Evolutionary conservation across 2,329 filamentous ascomycete species (phyloP).

Genomic region (Talaromyces islandicus): DNA sequence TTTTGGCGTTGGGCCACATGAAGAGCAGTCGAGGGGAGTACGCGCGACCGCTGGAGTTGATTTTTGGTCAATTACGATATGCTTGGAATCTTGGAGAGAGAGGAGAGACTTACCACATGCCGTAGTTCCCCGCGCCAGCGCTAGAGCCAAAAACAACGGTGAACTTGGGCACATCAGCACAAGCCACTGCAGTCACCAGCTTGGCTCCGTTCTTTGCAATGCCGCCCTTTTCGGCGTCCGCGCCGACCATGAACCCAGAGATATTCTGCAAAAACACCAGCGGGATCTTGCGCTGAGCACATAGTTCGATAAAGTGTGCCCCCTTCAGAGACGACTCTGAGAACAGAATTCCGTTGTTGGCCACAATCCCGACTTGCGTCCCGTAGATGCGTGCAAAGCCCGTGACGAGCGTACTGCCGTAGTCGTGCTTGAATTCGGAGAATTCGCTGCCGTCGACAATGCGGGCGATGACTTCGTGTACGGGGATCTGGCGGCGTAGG

Average conservation of each 20-base stretch:
- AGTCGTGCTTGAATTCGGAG: conserved; percentile 89
- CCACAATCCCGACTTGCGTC: conserved; percentile 84
- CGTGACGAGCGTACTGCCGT: conserved; percentile 82
- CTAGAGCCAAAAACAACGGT: conserved; percentile 92
- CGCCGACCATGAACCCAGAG: conserved; percentile 95
- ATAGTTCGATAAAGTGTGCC: conserved; percentile 94
- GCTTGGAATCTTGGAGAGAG: too few species aligned
- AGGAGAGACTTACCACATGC: conserved; percentile 67
- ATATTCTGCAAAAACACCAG: conserved; percentile 96
- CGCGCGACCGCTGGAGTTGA: conserved; percentile 62
- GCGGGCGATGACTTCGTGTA: conserved; percentile 84
- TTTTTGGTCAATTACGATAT: conserved; percentile 6
- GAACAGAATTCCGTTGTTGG: conserved; percentile 95
- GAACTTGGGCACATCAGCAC: conserved; percentile 91
- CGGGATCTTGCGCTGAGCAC: conserved; percentile 81
- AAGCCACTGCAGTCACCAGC: conserved; percentile 89
- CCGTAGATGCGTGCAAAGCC: conserved; percentile 88
- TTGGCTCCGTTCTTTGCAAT: conserved; percentile 98
- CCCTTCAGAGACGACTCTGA: conserved; percentile 85
- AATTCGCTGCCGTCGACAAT: conserved; percentile 89
- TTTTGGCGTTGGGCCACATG: conserved; percentile 97
- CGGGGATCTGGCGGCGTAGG: conserved; percentile 75
- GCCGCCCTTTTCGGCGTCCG: conserved; percentile 83
- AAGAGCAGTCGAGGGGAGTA: conserved; percentile 88
- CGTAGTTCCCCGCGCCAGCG: conserved; percentile 94